These are phyloP conservation scores for Omphalotus guepiniiformis DNA, from an alignment of 768 basidiomycete species.

Conservation along the genomic window DNA sequence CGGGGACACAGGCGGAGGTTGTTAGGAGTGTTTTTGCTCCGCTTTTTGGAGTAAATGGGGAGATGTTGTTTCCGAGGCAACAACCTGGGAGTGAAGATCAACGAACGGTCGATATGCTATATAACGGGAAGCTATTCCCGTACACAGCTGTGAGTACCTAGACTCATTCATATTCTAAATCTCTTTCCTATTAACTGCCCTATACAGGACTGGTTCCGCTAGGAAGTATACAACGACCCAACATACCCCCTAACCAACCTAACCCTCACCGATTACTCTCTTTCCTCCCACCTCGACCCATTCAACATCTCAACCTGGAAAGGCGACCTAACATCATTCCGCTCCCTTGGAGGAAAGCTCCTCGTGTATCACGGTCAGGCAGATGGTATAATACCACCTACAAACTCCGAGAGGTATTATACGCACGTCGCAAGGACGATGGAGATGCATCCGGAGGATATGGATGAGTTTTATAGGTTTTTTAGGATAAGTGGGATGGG, in stretches of 20 bases:
- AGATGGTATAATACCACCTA: constrained; percentile 15
- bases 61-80: constrained; percentile 12
- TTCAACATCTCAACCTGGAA: constrained; percentile 11
- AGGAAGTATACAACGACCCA: constrained; percentile 6
- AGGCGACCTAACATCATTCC: constrained; percentile 13
- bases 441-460: constrained; percentile 7
- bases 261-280: constrained; percentile 1
- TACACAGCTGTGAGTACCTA: constrained; percentile 7
- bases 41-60: constrained; percentile 8
- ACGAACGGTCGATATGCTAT: not conserved
- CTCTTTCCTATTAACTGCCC: not conserved
- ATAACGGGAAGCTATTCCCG: not conserved
- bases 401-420: constrained; percentile 14
- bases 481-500: constrained; percentile 19
- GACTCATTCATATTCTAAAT: too few relatives aligned
- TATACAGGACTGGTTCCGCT: constrained; percentile 8
- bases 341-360: constrained; percentile 15
- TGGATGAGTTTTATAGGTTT: constrained; percentile 20
- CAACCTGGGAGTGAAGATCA: constrained; percentile 13
- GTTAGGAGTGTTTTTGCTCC: constrained; percentile 12
- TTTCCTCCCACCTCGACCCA: not conserved
- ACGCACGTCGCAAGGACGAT: constrained; percentile 16
- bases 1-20: constrained; percentile 11
- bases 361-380: constrained; percentile 16
- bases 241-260: constrained; percentile 2